phyloP scores from a whole-genome alignment of 176 grass and related monocot species.

The maize (Zea mays) region Zm-B73-REFERENCE-NAM-5.0 NC_050104.1:159243001-159243500 shows the following conservation, averaged over 20 bases:
- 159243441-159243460: not conserved
- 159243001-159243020: conserved; percentile 84
- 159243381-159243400: conserved; percentile 55
- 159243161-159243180: conserved; percentile 91
- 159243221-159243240: conserved; percentile 76
- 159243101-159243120: conserved; percentile 54
- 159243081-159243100: conserved; percentile 77
- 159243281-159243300: conserved; percentile 85
- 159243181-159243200: conserved; percentile 73
- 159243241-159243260: conserved; percentile 45
- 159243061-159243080: conserved; percentile 29
- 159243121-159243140: conserved; percentile 86
- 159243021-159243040: conserved; percentile 67
- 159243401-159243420: conserved; percentile 72
- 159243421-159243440: conserved; percentile 54
- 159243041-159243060: conserved; percentile 48
- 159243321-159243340: conserved; percentile 21
- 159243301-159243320: conserved; percentile 57
- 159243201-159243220: conserved; percentile 76
- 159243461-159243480: conserved; percentile 9
- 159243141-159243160: conserved; percentile 81
- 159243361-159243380: not conserved
- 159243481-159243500: conserved; percentile 57
- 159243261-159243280: conserved; percentile 67
- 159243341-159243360: conserved; percentile 32